Percentiles rank a stretch among this genome's conserved stretches.
Evolutionary conservation across 805 yeast species (phyloP).

Genomic region (Kockiozyma suomiensis): DNA sequence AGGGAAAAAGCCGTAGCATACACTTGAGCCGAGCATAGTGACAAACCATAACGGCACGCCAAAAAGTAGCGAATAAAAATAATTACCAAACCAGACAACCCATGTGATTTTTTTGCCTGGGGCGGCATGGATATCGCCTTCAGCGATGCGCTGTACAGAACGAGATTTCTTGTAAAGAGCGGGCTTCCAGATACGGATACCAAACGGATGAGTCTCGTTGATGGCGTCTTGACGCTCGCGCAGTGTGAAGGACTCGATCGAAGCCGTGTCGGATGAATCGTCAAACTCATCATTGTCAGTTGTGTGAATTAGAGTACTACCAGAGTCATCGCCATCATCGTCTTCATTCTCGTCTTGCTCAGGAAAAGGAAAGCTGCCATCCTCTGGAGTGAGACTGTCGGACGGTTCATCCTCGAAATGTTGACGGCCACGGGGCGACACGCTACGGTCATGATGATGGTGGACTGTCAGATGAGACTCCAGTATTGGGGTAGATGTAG

Average conservation of each 20-base stretch:
- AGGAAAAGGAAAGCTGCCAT: slow-evolving; percentile 9
- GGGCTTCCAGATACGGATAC: slow-evolving; percentile 98
- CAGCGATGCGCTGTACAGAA: slow-evolving; percentile 88
- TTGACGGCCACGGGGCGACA: slow-evolving; percentile 1
- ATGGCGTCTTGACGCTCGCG: slow-evolving; percentile 95
- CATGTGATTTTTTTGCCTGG: slow-evolving; percentile 56
- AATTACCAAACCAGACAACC: slow-evolving; percentile 68
- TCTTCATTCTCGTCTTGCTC: slow-evolving; percentile 19
- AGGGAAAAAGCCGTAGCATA: slow-evolving; percentile 40
- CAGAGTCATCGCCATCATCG: slow-evolving; percentile 32
- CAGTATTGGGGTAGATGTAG: slow-evolving; percentile 23
- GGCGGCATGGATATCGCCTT: slow-evolving; percentile 87
- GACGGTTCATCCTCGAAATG: not conserved
- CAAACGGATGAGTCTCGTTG: slow-evolving; percentile 95
- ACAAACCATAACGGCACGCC: slow-evolving; percentile 64
- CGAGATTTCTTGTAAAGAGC: slow-evolving; percentile 91
- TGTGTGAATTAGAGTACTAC: slow-evolving; percentile 30
- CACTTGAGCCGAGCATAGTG: slow-evolving; percentile 46
- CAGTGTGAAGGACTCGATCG: slow-evolving; percentile 81
- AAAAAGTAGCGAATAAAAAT: slow-evolving; percentile 70
- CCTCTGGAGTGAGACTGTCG: slow-evolving; percentile 7
- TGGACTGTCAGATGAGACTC: slow-evolving; percentile 28
- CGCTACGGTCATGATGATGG: slow-evolving; percentile 20
- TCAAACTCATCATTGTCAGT: slow-evolving; percentile 42
- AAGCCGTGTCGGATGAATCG: slow-evolving; percentile 43